Evolutionary conservation across 805 yeast genomes (phyloP), one percentile per base, ranked within the genome.

Genomic region (Saccharomycopsis fermentans): DNA sequence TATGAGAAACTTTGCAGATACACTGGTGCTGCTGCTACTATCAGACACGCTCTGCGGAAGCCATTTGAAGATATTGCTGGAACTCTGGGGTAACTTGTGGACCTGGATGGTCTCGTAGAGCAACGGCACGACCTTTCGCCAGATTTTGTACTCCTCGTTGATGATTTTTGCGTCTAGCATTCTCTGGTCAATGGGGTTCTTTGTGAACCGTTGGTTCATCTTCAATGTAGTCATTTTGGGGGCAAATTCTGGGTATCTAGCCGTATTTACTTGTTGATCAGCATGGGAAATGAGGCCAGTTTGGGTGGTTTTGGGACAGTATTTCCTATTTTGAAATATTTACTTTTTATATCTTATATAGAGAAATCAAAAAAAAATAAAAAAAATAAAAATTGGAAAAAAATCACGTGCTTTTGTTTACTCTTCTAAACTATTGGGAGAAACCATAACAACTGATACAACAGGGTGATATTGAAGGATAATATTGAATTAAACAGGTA

Each of bases 111-210:
- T 79, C 63, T 85, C 88, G 69, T 89, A 89, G 62, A 90, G 74
- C 63, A 87, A 74, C 3, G 96, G 96, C 14, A 87, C 86, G 0
- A 92, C 80, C 66, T 87, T 87, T 69, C 88, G 89, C 96, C 96
- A 89, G 19, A 76, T 80, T 65, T 81, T 81, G 74, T 79, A 86
- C 71, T 87, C 94, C 70, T 87, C 95, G 65, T 87, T 87, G 61
- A 78, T 75, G 9, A 84, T 70, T 66, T 86, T 86, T 65, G 83
- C 87, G 54, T 76, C 74, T 55, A 76, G 72, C 64, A 81, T 83
- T 65, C 80, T 81, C 60, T 77, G 81, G 21, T 63, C 59, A 2
- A 62, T 62, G 11, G 62, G 62, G 14, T 58, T 59, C 26, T 62
- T 61, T 39, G 63, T 61, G 58, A 60, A 60, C 37, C 34, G 51